Base-by-base conservation (phyloP, 176 grass and related monocot genomes). In the Raddia guianensis region DNA sequence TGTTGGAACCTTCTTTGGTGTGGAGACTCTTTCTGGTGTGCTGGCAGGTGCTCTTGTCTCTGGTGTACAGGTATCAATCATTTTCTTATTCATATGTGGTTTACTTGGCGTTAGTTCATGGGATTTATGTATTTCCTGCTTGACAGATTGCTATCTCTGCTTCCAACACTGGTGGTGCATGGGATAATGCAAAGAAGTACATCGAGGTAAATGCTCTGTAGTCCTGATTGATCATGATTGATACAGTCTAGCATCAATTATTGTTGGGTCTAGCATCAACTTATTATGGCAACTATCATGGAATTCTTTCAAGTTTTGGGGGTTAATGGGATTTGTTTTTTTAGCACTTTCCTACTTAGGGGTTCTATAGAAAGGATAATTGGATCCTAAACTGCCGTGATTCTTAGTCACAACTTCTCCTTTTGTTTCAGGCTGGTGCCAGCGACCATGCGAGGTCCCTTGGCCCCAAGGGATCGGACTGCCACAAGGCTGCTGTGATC, bases 171-270 rank as follows among this genome's bases (percentile, higher is more conserved):
- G 93, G 93, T 80, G 93, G 93, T 68, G 93, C 93, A 56, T 97
- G 93, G 90, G 90, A 97, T 68, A 93, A 97, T 27, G 93, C 93
- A 60, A 97, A 97, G 90, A 97, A 97, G 72, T 97, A 97, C 78
- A 97, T 97, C 44, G 93, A 97, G 93, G 93, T 97, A 82, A 90
- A 43, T 46, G 16, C 42, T 52, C 45, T 19, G 48, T 57, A 66
- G 10, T 34, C 59, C 20, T 66, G 9, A 37, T 67, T 60, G 65
- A 49, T 20, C 6, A 9, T 35, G 32, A 20, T 72, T 7, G 2
- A 57, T 2, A 11, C 27, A 44, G 8, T 63, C 56, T 27, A 20
- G 9, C 12, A 12, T 46, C 15, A 9, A 12, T 16, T 40, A 27
- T 27, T 27, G 27, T 27, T 27, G 15, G 34, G 8, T 63, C 56